Percentiles rank a stretch among this genome's conserved stretches.
Conservation (phyloP, 2,329 filamentous ascomycete species). For the Aspergillus niger region DNA sequence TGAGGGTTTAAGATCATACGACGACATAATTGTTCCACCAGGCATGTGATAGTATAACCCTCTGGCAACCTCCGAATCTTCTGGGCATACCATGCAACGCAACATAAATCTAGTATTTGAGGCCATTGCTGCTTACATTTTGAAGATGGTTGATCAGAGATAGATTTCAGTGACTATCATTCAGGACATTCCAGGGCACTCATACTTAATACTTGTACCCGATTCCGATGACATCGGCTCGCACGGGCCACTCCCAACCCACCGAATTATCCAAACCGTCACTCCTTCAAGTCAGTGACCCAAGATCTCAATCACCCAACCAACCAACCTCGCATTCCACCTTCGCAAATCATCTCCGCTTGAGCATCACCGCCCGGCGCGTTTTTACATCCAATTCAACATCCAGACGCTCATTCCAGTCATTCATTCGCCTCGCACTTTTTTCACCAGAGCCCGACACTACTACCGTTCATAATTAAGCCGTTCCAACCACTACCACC, state of each 20-base stretch:
- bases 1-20: neutral
- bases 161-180: too few species aligned
- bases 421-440: neutral
- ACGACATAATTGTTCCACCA: neutral
- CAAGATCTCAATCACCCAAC: slow-evolving; percentile 9
- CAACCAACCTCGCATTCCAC: neutral
- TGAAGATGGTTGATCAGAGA: too few species aligned
- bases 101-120: neutral
- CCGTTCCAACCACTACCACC: slow-evolving; percentile 1
- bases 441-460: neutral
- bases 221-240: slow-evolving; percentile 8
- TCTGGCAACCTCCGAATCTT: neutral
- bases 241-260: slow-evolving; percentile 18
- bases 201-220: too few species aligned
- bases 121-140: neutral
- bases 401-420: neutral
- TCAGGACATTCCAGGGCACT: neutral
- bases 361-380: slow-evolving; percentile 2
- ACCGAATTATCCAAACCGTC: slow-evolving; percentile 3
- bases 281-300: neutral
- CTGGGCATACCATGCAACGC: neutral
- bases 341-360: slow-evolving; percentile 6
- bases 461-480: neutral
- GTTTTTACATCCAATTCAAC: neutral
- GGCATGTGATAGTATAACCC: neutral